phyloP scores from a whole-genome alignment of 768 basidiomycete genomes.

The Leccinellum albellum region DNA sequence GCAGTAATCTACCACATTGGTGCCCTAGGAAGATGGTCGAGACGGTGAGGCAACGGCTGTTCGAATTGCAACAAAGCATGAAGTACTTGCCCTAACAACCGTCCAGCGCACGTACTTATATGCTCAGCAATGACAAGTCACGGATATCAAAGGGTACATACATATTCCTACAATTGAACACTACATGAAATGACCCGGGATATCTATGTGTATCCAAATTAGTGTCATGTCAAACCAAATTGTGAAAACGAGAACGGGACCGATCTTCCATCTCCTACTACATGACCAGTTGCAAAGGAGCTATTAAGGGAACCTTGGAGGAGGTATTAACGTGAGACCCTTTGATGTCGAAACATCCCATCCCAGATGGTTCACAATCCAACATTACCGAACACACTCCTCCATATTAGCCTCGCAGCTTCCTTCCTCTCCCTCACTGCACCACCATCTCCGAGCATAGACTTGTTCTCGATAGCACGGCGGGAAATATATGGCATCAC shows the following conservation, averaged over 20 bases:
- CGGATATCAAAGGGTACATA: not conserved
- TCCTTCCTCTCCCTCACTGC: constrained; percentile 42
- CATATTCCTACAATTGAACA: not conserved
- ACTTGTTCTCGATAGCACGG: constrained; percentile 91
- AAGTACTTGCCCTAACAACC: not conserved
- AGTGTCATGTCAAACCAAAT: not conserved
- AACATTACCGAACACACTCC: constrained; percentile 28
- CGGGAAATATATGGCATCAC: constrained; percentile 89
- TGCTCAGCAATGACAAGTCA: not conserved
- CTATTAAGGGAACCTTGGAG: not conserved
- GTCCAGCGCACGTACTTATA: not conserved
- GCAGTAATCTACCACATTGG: not conserved
- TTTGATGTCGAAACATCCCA: not conserved
- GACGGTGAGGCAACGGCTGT: not conserved
- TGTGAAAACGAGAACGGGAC: not conserved
- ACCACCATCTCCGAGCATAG: constrained; percentile 69
- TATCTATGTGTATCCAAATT: not conserved
- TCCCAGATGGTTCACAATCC: constrained; percentile 16
- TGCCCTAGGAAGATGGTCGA: not conserved
- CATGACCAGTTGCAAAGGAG: not conserved
- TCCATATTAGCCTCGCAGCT: constrained; percentile 28
- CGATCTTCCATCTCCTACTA: not conserved
- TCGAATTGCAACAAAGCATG: not conserved
- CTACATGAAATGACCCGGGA: not conserved
- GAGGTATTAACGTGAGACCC: not conserved